Conservation (phyloP, 2,329 filamentous ascomycete genomes). For the Epichloe gansuensis region DNA sequence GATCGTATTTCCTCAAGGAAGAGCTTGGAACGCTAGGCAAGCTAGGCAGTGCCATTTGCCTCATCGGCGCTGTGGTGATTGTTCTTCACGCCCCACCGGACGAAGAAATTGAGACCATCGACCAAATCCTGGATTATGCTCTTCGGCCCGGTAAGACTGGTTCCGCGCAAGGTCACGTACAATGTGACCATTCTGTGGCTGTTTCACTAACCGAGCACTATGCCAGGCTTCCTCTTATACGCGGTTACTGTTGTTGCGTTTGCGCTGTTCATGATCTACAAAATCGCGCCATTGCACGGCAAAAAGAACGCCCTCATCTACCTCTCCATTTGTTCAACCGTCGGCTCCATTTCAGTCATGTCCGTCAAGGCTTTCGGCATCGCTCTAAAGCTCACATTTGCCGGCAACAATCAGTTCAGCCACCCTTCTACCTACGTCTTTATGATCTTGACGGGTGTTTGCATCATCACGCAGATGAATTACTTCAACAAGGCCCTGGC, state of each 20-base stretch:
- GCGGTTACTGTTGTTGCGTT: conserved; percentile 69
- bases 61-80: conserved; percentile 94
- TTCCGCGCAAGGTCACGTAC: conserved; percentile 11
- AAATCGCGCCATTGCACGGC: conserved; percentile 75
- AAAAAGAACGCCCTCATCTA: conserved; percentile 94
- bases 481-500: conserved; percentile 99
- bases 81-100: conserved; percentile 94
- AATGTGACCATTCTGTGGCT: not conserved
- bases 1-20: conserved; percentile 88
- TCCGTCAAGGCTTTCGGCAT: conserved; percentile 98
- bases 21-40: conserved; percentile 82
- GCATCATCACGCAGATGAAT: conserved; percentile 98
- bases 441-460: conserved; percentile 81
- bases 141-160: conserved; percentile 63
- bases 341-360: conserved; percentile 97
- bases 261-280: conserved; percentile 91
- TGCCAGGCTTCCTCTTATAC: conserved; percentile 76
- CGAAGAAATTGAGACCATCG: conserved; percentile 78
- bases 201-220: not conserved
- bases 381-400: conserved; percentile 86
- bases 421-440: conserved; percentile 97
- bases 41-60: conserved; percentile 87
- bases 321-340: conserved; percentile 93
- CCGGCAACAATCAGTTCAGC: conserved; percentile 86
- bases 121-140: conserved; percentile 82